Evolutionary conservation across 257 asterid genomes (phyloP).

Genomic region (Forsythia viridissima): DNA sequence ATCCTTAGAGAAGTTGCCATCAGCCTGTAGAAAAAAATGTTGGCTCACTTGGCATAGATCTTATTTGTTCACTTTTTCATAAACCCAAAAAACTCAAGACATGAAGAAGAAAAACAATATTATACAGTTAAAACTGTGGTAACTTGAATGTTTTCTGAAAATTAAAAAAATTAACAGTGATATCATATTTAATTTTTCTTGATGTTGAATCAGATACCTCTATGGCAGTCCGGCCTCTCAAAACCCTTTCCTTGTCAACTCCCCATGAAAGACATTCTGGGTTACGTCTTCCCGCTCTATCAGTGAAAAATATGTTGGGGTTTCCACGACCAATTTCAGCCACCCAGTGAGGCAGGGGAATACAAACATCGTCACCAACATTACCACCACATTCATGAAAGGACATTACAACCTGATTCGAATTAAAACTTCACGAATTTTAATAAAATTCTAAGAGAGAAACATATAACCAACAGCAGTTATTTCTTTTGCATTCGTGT

Average conservation of each 20-base stretch:
- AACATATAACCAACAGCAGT: conserved; percentile 11
- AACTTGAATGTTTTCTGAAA: background rate
- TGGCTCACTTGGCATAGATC: background rate
- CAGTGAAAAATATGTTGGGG: conserved; percentile 92
- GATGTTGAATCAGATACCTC: conserved; percentile 61
- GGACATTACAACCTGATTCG: conserved; percentile 76
- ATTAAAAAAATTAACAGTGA: background rate
- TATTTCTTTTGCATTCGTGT: conserved; percentile 17
- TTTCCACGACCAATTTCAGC: conserved; percentile 84
- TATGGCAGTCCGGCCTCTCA: conserved; percentile 85
- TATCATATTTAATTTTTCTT: conserved; percentile 3
- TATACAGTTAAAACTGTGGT: background rate
- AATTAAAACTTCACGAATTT: conserved; percentile 22
- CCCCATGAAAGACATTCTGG: conserved; percentile 98
- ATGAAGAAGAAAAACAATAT: background rate
- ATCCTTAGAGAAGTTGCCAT: background rate
- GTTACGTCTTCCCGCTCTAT: conserved; percentile 78
- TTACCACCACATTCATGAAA: conserved; percentile 92
- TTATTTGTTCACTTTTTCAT: conserved; percentile 10
- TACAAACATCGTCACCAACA: conserved; percentile 84
- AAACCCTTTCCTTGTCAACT: conserved; percentile 84
- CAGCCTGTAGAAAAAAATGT: background rate
- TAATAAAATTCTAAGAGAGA: conserved; percentile 19
- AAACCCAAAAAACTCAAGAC: background rate
- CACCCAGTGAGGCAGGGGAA: conserved; percentile 87